Evolutionary conservation across 2,329 filamentous ascomycete species (phyloP), one percentile per base, ranked within the genome.

Genomic region (Dissoconium aciculare): DNA sequence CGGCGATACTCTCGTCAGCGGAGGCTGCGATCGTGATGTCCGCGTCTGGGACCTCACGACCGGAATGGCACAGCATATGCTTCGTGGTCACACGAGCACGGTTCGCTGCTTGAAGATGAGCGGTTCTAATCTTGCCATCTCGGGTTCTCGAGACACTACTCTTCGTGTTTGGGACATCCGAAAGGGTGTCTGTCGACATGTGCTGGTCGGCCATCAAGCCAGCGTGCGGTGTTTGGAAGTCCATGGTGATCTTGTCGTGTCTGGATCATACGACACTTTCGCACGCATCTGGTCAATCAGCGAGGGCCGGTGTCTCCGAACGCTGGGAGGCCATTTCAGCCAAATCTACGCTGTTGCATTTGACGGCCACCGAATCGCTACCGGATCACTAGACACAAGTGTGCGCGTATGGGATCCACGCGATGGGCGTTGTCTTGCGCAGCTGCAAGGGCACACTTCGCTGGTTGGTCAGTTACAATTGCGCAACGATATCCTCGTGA

Each of bases 271-370:
- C 57, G 89, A 98, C 54, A 94, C 89, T 5, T 94, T 83, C 13
- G 89, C 89, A 13, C 78, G 84, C 46, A 87, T 98, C 34, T 98
- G 89, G 89, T 94, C 82, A 55, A 95, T 98, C 31, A 92, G 83
- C 2, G 82, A 94, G 57, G 89, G 89, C 16, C 75, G 83, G 39
- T 98, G 89, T 54, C 62, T 95, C 32, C 77, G 87, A 43, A 94
- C 84, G 1, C 66, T 98, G 23, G 76, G 78, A 26, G 89, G 89
- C 0, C 89, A 98, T 57, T 98, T 94, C 58, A 95, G 87, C 52
- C 89, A 98, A 53, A 98, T 98, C 35, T 98, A 98, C 53, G 89
- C 89, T 12, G 92, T 98, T 52, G 89, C 89, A 1, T 98, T 95
- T 56, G 89, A 98, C 52, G 89, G 89, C 23, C 76, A 77, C 44